Conservation (phyloP, 2,329 filamentous ascomycete species). For the Pyricularia pennisetigena region DNA sequence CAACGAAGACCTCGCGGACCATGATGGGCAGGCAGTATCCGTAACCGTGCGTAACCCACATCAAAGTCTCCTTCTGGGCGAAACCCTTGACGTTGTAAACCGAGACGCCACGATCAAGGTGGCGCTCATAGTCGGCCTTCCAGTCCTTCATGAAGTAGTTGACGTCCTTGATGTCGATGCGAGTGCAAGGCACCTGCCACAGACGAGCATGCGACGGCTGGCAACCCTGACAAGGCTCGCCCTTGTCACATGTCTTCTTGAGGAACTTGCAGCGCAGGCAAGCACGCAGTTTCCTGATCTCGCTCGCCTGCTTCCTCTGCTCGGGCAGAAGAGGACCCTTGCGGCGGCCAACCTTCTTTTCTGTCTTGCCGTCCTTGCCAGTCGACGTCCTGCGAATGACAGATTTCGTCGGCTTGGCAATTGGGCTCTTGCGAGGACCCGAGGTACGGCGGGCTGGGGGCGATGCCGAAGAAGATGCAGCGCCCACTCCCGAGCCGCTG, state of each 20-base stretch:
- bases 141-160: constrained; percentile 99
- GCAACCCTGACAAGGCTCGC: constrained; percentile 90
- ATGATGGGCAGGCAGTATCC: constrained; percentile 87
- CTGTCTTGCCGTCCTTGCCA: constrained; percentile 67
- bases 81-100: constrained; percentile 92
- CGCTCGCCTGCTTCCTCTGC: constrained; percentile 90
- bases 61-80: constrained; percentile 52
- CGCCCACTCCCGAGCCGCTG: constrained; percentile 47
- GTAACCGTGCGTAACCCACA: constrained; percentile 96
- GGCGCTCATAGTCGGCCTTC: constrained; percentile 93
- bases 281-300: constrained; percentile 89
- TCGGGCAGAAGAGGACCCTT: constrained; percentile 85
- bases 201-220: constrained; percentile 90
- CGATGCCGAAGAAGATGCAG: constrained; percentile 46
- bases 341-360: constrained; percentile 89
- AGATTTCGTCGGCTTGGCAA: constrained; percentile 72
- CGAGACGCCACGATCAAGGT: constrained; percentile 77
- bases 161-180: constrained; percentile 98
- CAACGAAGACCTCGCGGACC: constrained; percentile 87
- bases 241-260: constrained; percentile 96
- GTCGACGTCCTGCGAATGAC: constrained; percentile 70
- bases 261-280: constrained; percentile 96
- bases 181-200: constrained; percentile 96
- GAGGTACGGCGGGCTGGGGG: constrained; percentile 58
- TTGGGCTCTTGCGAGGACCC: constrained; percentile 66